These are phyloP conservation scores for Chimonanthus salicifolius DNA, from an alignment of 164 flowering plant genomes.

Conservation along the genomic window DNA sequence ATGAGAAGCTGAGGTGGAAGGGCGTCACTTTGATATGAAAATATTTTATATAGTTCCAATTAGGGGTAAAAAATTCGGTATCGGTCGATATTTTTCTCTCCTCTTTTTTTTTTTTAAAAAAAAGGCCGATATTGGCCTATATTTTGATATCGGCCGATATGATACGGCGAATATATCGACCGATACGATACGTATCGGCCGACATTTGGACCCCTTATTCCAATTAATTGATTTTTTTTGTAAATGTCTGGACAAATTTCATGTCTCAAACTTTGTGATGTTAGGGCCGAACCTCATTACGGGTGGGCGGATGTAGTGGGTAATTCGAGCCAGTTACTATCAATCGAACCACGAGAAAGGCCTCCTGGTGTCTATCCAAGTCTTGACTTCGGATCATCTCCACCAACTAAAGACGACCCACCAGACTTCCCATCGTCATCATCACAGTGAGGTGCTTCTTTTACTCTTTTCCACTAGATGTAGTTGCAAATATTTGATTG, in stretches of 20 bases:
- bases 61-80: too few relatives aligned
- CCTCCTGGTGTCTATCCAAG: constrained; percentile 82
- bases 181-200: too few relatives aligned
- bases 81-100: too few relatives aligned
- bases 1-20: too few relatives aligned
- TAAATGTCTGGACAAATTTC: background rate
- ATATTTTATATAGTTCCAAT: too few relatives aligned
- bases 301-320: constrained; percentile 99
- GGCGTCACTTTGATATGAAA: too few relatives aligned
- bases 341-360: constrained; percentile 69
- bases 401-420: constrained; percentile 33
- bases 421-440: constrained; percentile 25
- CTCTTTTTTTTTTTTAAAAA: too few relatives aligned
- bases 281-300: constrained; percentile 94
- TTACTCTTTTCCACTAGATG: background rate
- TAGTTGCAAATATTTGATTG: constrained; percentile 10
- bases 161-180: too few relatives aligned
- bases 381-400: constrained; percentile 57
- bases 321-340: constrained; percentile 81
- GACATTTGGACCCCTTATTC: too few relatives aligned
- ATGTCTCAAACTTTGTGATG: constrained; percentile 5
- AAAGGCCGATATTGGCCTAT: too few relatives aligned
- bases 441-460: constrained; percentile 15
- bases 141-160: too few relatives aligned
- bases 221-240: too few relatives aligned